phyloP scores from a whole-genome alignment of 768 basidiomycete genomes.

The Rhizopogon vesiculosus region DNA sequence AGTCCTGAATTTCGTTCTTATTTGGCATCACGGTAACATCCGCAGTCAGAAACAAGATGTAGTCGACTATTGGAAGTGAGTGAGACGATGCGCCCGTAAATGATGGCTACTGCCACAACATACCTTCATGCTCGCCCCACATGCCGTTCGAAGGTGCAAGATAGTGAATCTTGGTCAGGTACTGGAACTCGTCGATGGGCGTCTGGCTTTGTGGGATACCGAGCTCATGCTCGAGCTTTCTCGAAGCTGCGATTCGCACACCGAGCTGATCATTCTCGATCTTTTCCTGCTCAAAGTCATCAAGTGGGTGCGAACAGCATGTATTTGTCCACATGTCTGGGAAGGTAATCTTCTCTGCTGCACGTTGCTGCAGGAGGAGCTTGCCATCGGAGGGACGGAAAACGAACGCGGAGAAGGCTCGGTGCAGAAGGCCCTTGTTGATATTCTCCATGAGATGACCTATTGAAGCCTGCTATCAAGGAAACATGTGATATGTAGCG shows the following conservation, averaged over 20 bases:
- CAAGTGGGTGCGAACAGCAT: conserved; percentile 95
- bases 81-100: not conserved
- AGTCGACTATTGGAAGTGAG: conserved; percentile 69
- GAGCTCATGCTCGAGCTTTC: conserved; percentile 95
- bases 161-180: conserved; percentile 95
- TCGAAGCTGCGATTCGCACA: conserved; percentile 84
- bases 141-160: conserved; percentile 87
- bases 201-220: conserved; percentile 82
- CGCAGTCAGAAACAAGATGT: conserved; percentile 91
- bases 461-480: conserved; percentile 24
- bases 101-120: conserved; percentile 7
- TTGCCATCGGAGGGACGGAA: conserved; percentile 94
- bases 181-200: conserved; percentile 83
- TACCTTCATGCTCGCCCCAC: conserved; percentile 99
- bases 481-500: not conserved
- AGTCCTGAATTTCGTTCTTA: conserved; percentile 85
- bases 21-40: conserved; percentile 83
- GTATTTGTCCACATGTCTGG: conserved; percentile 99
- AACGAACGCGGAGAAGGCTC: conserved; percentile 96
- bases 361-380: conserved; percentile 90
- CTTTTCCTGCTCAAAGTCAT: conserved; percentile 86
- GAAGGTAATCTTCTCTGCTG: conserved; percentile 99
- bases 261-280: conserved; percentile 73
- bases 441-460: conserved; percentile 99
- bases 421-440: conserved; percentile 87